These are phyloP conservation scores for Parachaetomium inaequale DNA, from an alignment of 495 filamentous ascomycete species.

Conservation along the genomic window DNA sequence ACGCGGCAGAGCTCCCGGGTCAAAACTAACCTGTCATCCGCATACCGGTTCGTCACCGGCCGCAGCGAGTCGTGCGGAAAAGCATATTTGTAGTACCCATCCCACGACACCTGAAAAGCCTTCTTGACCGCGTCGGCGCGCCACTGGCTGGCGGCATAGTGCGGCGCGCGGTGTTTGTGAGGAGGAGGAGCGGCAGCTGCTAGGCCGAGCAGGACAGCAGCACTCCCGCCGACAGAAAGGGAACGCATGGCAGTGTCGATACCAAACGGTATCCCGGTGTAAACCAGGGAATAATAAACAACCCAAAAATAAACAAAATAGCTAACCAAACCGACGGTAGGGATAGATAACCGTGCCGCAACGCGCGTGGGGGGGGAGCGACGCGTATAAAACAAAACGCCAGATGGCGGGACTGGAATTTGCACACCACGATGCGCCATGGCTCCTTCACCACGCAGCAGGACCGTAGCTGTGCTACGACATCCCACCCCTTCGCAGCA, in stretches of 20 bases:
- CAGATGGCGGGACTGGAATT: too few species aligned
- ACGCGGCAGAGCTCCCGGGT: too few species aligned
- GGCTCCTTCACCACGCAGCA: too few species aligned
- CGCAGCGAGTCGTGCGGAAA: slow-evolving; percentile 75
- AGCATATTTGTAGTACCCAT: slow-evolving; percentile 76
- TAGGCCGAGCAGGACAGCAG: not conserved
- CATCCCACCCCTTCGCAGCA: too few species aligned
- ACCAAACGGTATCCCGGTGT: not conserved
- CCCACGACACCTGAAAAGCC: slow-evolving; percentile 73
- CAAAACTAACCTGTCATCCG: slow-evolving; percentile 62
- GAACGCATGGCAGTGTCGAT: not conserved
- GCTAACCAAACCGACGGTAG: not conserved
- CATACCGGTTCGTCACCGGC: slow-evolving; percentile 61
- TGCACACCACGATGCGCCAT: too few species aligned
- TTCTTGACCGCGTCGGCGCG: slow-evolving; percentile 66
- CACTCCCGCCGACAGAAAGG: not conserved
- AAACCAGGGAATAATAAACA: not conserved
- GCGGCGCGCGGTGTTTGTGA: not conserved
- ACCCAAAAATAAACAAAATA: not conserved
- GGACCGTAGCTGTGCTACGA: too few species aligned
- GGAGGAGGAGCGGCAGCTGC: not conserved
- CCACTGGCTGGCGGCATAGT: slow-evolving; percentile 31
- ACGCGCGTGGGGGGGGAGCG: not conserved
- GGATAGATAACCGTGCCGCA: not conserved
- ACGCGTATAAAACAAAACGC: not conserved